Base-by-base conservation (phyloP, 2,329 filamentous ascomycete genomes). In the Remersonia thermophila region DNA sequence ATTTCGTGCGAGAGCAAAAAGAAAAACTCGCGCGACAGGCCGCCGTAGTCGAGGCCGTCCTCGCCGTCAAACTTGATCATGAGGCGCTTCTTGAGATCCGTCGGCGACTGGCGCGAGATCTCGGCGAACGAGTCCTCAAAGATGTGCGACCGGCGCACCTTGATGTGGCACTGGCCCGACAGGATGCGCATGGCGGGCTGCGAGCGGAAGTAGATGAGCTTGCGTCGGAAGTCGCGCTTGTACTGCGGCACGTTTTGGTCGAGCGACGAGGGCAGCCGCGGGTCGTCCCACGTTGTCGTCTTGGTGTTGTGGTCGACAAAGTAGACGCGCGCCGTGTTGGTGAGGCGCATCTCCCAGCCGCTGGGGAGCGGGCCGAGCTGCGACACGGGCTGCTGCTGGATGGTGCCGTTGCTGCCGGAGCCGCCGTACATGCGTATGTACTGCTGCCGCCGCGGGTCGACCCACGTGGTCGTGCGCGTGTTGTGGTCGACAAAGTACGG, bases 41-140 rank as follows among this genome's bases (percentile, higher is more conserved):
- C 91, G 59, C 91, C 91, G 55, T 98, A 98, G 62, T 98, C 91
- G 42, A 98, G 66, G 62, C 91, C 91, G 53, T 98, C 91, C 64
- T 98, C 91, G 33, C 91, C 91, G 49, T 98, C 91, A 50, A 98
- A 98, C 65, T 98, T 98, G 63, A 98, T 94, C 91, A 98, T 98
- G 47, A 98, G 62, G 33, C 91, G 77, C 66, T 98, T 98, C 77
- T 98, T 98, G 45, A 98, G 64, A 59, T 98, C 91, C 12, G 82
- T 87, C 33, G 91, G 84, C 41, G 84, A 93, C 62, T 96, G 91
- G 35, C 89, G 78, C 68, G 94, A 95, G 49, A 98, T 95, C 61
- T 98, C 91, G 47, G 91, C 87, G 60, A 96, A 98, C 0, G 89
- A 95, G 57, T 98, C 91, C 59, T 98, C 91, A 51, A 98, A 98